phyloP scores from a whole-genome alignment of 2,329 filamentous ascomycete species.

The Chaetoscypha palmicola region DNA sequence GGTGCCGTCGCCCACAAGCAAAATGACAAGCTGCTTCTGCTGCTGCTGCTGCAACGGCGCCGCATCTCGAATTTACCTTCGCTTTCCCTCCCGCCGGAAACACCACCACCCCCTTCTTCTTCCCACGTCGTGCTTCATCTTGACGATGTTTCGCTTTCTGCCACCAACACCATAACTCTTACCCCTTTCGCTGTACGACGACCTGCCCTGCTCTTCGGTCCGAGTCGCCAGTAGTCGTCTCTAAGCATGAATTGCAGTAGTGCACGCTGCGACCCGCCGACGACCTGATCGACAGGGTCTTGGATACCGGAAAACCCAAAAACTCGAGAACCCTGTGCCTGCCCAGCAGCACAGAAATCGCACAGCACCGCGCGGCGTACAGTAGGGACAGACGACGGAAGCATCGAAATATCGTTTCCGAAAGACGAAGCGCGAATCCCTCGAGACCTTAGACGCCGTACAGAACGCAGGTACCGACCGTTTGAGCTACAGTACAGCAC shows the following conservation, averaged over 20 bases:
- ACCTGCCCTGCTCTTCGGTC: not conserved
- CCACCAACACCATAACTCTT: not conserved
- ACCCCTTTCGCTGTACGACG: no score
- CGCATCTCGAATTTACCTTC: not conserved
- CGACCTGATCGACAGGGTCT: slow-evolving; percentile 1
- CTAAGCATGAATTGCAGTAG: not conserved
- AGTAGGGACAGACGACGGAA: no score
- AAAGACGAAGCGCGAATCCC: no score
- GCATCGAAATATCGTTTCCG: no score
- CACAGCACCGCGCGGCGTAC: no score
- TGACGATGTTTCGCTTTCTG: not conserved
- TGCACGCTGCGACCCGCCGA: not conserved
- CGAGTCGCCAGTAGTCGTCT: no score
- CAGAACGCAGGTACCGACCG: no score
- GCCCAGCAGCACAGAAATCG: not conserved
- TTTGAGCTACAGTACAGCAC: no score
- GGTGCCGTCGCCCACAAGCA: not conserved
- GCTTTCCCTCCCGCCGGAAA: not conserved
- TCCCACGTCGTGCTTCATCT: not conserved
- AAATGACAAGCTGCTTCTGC: no score
- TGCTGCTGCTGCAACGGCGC: not conserved
- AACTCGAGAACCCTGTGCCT: no score
- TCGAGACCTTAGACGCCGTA: no score
- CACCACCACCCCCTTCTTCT: not conserved
- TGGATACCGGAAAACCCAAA: no score